phyloP scores from a whole-genome alignment of 108 stramenopile genomes.

The Skeletonema tropicum region DNA sequence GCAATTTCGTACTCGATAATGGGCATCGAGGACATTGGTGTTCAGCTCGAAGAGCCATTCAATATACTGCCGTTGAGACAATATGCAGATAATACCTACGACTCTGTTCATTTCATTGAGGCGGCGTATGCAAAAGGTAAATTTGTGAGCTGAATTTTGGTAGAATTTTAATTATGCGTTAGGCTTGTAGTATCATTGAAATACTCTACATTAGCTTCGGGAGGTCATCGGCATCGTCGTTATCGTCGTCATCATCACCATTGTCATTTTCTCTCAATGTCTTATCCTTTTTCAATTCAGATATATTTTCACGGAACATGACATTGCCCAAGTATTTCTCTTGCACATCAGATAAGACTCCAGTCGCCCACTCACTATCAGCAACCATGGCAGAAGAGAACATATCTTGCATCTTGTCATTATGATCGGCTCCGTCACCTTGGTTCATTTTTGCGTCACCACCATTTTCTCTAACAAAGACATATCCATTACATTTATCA shows the following conservation, averaged over 20 bases:
- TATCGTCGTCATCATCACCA: not conserved
- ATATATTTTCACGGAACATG: conserved; percentile 46
- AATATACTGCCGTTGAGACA: conserved; percentile 58
- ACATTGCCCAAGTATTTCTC: conserved; percentile 52
- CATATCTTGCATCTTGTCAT: conserved; percentile 32
- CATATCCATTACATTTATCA: conserved; percentile 87
- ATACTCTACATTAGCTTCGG: not conserved
- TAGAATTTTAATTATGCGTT: not conserved
- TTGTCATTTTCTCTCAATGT: not conserved
- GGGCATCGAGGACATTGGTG: conserved; percentile 63
- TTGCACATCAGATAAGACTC: conserved; percentile 48
- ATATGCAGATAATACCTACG: conserved; percentile 49
- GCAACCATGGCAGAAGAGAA: conserved; percentile 53
- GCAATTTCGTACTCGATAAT: conserved; percentile 48
- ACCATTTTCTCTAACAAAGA: conserved; percentile 54
- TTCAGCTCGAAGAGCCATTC: conserved; percentile 63
- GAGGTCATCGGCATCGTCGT: not conserved
- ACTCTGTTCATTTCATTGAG: conserved; percentile 35
- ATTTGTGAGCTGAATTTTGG: not conserved
- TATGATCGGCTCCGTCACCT: conserved; percentile 1
- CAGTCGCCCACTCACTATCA: conserved; percentile 42
- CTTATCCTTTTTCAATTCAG: conserved; percentile 19
- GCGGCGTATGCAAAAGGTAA: conserved; percentile 16
- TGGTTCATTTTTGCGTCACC: conserved; percentile 10
- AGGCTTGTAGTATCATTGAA: not conserved